phyloP scores from a whole-genome alignment of 1,139 yeast species.

The Yamadazyma friedrichii region DNA sequence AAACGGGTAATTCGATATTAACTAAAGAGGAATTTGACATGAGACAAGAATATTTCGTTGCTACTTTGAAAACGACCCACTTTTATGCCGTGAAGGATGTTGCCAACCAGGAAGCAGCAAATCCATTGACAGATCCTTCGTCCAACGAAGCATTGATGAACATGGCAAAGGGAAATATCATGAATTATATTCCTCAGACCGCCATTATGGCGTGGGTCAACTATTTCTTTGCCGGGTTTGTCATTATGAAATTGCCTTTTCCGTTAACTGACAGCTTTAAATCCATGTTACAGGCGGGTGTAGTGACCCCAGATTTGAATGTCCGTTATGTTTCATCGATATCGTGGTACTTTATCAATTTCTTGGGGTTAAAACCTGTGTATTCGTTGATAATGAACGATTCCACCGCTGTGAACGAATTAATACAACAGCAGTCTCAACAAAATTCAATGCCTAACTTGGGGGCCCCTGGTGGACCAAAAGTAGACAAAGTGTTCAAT shows the following conservation, averaged over 20 bases:
- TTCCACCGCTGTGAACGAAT: constrained; percentile 44
- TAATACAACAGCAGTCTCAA: constrained; percentile 49
- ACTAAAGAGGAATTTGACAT: constrained; percentile 44
- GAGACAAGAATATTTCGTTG: constrained; percentile 46
- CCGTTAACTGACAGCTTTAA: constrained; percentile 89
- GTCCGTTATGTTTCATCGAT: constrained; percentile 94
- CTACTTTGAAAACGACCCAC: constrained; percentile 50
- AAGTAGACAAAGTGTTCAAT: constrained; percentile 58
- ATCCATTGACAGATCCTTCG: constrained; percentile 70
- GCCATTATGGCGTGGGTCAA: constrained; percentile 96
- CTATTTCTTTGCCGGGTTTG: constrained; percentile 89
- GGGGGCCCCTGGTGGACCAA: constrained; percentile 59
- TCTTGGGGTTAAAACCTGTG: constrained; percentile 81
- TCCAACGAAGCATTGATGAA: constrained; percentile 73
- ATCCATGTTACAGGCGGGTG: constrained; percentile 87
- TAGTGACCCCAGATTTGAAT: constrained; percentile 79
- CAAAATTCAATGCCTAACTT: constrained; percentile 43
- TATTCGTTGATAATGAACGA: constrained; percentile 71
- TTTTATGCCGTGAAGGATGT: constrained; percentile 47
- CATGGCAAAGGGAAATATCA: constrained; percentile 78
- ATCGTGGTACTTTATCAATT: constrained; percentile 95
- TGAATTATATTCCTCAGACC: constrained; percentile 88
- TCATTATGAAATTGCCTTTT: constrained; percentile 58
- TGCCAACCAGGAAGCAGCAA: constrained; percentile 45
- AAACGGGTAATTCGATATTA: constrained; percentile 46